These are phyloP conservation scores for Salix brachista DNA, from an alignment of 345 rosid genomes.

Conservation along the genomic window DNA sequence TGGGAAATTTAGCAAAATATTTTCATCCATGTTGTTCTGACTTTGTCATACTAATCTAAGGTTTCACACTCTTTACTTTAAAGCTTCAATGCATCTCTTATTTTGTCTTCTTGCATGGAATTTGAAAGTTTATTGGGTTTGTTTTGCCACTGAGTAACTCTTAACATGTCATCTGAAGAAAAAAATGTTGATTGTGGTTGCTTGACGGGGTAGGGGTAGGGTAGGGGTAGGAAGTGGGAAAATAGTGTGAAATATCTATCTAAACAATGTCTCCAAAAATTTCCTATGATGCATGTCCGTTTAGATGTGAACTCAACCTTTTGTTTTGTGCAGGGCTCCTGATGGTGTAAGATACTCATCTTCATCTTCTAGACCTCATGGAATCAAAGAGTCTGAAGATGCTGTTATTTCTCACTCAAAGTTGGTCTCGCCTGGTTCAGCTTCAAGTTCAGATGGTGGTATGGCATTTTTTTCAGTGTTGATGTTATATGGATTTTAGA, in stretches of 20 bases:
- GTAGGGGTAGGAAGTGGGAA: background rate
- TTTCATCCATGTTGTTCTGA: background rate
- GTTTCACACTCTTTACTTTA: background rate
- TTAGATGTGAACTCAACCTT: background rate
- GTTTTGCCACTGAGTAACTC: background rate
- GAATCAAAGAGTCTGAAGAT: conserved; percentile 33
- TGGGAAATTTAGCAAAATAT: background rate
- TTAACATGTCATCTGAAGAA: background rate
- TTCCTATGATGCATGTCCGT: background rate
- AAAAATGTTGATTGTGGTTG: background rate
- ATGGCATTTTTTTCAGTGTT: conserved; percentile 12
- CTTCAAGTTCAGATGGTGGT: conserved; percentile 41
- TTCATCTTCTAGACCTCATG: conserved; percentile 28
- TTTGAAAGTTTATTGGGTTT: no score
- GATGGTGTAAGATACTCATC: conserved; percentile 24
- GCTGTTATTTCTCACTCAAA: conserved; percentile 37
- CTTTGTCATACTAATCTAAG: background rate
- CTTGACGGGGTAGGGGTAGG: background rate
- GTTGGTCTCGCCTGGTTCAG: conserved; percentile 28
- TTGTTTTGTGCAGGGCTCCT: conserved; percentile 34
- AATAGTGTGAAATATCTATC: background rate
- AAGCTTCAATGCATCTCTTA: background rate
- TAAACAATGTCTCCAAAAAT: background rate
- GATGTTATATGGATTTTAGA: background rate
- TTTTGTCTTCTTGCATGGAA: background rate